Base-by-base conservation (phyloP, 2,329 filamentous ascomycete genomes). In the Dryadomyces quercivorus region DNA sequence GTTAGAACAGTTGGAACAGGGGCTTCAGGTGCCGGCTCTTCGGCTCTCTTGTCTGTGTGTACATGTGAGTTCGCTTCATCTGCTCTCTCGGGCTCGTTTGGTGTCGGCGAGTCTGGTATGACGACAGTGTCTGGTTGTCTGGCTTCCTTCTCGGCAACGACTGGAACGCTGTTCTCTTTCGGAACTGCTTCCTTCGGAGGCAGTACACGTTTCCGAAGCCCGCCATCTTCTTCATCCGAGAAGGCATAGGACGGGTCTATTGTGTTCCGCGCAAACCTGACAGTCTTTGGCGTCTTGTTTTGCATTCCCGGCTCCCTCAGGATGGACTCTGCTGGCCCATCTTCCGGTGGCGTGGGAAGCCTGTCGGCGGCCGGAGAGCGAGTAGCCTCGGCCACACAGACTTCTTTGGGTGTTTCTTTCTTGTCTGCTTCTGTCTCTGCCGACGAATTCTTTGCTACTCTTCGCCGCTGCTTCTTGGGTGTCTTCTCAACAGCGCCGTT, bases 151-250 rank as follows among this genome's bases (percentile, higher is more conserved):
- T 31, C 26, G 4, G 26, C 26, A 31, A 31, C 26, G 4, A 31
- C 8, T 8, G 26, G 26, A 31, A 31, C 26, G 26, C 26, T 5
- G 8, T 16, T 46, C 44, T 26, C 44, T 46, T 49, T n/a, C 36
- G n/a, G 18, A 1, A 18, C 16, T 31, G 10, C 18, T n/a, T 48
- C 15, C 16, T 36, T 13, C 18, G 15, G 1, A 10, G 47, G 2
- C 5, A 18, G 12, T 26, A 12, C 22, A 31, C 47, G 43, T 36
- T 36, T 45, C 20, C n/a, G 59, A 22, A 64, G 38, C 3, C 58
- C 50, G 2, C 61, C 57, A 31, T 63, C 61, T 16, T 71, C 68
- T 9, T 71, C 69, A 53, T 71, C 69, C 0, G 68, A 71, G 54
- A 70, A 70, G 13, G 56, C 61, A 51, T 63, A 65, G 20, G 57